These are phyloP conservation scores for Mycena galericulata DNA, from an alignment of 768 basidiomycete species.

Conservation along the genomic window DNA sequence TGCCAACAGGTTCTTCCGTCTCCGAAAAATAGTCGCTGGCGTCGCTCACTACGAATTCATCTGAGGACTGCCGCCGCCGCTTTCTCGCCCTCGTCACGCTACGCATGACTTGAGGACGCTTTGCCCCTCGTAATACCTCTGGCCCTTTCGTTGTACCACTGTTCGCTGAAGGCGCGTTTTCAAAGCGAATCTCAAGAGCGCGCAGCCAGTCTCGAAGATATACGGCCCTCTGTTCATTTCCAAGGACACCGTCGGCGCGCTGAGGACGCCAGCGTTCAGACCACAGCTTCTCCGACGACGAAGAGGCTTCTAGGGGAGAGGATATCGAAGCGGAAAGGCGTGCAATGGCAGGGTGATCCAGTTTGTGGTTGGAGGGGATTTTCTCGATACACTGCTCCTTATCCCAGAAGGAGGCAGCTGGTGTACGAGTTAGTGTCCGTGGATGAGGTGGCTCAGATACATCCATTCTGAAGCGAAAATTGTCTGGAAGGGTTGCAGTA, in stretches of 20 bases:
- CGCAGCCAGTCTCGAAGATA: constrained; percentile 85
- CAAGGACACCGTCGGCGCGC: constrained; percentile 79
- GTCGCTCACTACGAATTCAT: constrained; percentile 51
- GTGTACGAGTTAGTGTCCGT: constrained; percentile 11
- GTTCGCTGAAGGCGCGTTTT: constrained; percentile 38
- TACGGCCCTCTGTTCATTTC: constrained; percentile 76
- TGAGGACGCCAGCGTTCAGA: constrained; percentile 81
- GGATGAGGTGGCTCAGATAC: not conserved
- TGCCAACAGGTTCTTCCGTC: constrained; percentile 6
- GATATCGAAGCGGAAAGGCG: constrained; percentile 46
- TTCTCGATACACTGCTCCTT: constrained; percentile 34
- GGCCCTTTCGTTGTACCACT: constrained; percentile 40
- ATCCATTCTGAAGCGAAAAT: not conserved
- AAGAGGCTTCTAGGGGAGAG: constrained; percentile 29
- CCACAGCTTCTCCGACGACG: constrained; percentile 67
- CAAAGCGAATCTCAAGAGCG: constrained; percentile 73
- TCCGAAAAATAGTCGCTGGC: constrained; percentile 36
- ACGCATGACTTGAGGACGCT: constrained; percentile 72
- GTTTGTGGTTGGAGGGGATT: constrained; percentile 49
- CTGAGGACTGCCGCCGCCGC: constrained; percentile 51
- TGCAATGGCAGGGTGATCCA: constrained; percentile 64
- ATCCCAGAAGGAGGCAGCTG: constrained; percentile 19
- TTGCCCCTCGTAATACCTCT: constrained; percentile 52
- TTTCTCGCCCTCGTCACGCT: constrained; percentile 65
- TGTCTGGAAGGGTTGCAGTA: not conserved